phyloP scores from a whole-genome alignment of 2,329 filamentous ascomycete species.

The Cercospora sesami region DNA sequence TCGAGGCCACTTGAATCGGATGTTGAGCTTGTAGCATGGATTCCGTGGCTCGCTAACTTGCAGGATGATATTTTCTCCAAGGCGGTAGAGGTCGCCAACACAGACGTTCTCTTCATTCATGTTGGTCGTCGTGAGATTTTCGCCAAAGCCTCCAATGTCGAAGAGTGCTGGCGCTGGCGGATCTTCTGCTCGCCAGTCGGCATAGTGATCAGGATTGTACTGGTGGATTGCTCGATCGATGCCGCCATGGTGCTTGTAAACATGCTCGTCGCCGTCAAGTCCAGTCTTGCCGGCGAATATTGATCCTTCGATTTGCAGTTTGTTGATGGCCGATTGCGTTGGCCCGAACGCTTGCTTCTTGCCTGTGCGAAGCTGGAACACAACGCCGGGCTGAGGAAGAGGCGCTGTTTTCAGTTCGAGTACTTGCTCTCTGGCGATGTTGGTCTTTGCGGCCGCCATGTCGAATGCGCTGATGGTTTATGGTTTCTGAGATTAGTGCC shows the following conservation, averaged over 20 bases:
- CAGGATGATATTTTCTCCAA: slow-evolving; percentile 52
- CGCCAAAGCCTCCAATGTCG: slow-evolving; percentile 58
- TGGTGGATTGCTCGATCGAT: slow-evolving; percentile 59
- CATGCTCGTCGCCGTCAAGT: slow-evolving; percentile 60
- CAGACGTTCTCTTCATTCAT: slow-evolving; percentile 66
- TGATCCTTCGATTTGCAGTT: slow-evolving; percentile 44
- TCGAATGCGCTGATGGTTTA: background rate
- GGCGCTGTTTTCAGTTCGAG: slow-evolving; percentile 5
- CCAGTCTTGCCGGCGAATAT: slow-evolving; percentile 51
- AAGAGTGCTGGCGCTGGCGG: slow-evolving; percentile 53
- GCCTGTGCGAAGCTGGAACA: slow-evolving; percentile 22
- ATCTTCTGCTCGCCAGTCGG: slow-evolving; percentile 53
- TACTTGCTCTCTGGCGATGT: slow-evolving; percentile 13
- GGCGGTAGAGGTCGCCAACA: slow-evolving; percentile 58
- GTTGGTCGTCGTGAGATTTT: slow-evolving; percentile 58
- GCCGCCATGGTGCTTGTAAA: slow-evolving; percentile 61
- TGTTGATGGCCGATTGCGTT: slow-evolving; percentile 35
- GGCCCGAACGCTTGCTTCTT: slow-evolving; percentile 12
- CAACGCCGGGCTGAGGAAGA: slow-evolving; percentile 9
- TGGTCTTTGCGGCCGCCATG: background rate
- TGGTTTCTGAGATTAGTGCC: background rate
- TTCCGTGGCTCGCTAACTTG: slow-evolving; percentile 62
- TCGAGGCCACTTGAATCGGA: slow-evolving; percentile 50
- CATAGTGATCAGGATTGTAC: slow-evolving; percentile 61
- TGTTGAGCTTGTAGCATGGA: slow-evolving; percentile 66